These are phyloP conservation scores for Cordyceps cicadae DNA, from an alignment of 2,329 filamentous ascomycete genomes.

Conservation along the genomic window DNA sequence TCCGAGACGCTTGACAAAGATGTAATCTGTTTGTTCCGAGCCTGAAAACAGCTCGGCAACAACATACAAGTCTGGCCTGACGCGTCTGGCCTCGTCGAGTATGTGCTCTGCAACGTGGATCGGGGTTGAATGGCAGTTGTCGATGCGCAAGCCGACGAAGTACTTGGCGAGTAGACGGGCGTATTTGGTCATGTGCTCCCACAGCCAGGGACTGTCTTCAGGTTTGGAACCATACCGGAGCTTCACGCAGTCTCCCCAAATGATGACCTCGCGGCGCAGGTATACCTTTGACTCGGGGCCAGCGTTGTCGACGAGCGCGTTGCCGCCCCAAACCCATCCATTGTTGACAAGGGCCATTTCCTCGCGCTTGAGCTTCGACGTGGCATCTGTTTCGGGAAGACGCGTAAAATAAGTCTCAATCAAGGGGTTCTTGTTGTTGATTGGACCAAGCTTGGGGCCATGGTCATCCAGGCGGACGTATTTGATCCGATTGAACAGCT, in stretches of 20 bases:
- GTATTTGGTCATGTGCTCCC: constrained; percentile 93
- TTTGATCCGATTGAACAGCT: constrained; percentile 89
- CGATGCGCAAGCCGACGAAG: constrained; percentile 91
- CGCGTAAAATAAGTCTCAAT: constrained; percentile 95
- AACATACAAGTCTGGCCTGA: constrained; percentile 81
- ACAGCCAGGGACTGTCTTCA: constrained; percentile 84
- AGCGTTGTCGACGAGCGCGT: constrained; percentile 88
- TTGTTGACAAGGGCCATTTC: constrained; percentile 86
- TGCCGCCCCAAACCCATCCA: constrained; percentile 97
- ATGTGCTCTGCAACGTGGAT: constrained; percentile 92
- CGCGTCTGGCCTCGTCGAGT: constrained; percentile 81
- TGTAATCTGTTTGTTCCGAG: constrained; percentile 89
- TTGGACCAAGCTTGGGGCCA: constrained; percentile 76
- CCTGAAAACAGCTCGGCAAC: constrained; percentile 95
- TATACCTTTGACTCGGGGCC: constrained; percentile 87
- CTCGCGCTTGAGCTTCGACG: constrained; percentile 65
- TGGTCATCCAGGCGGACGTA: constrained; percentile 90
- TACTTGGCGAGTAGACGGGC: constrained; percentile 88
- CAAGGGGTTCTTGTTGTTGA: constrained; percentile 68
- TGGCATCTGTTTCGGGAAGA: constrained; percentile 68
- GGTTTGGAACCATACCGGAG: constrained; percentile 76
- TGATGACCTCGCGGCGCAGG: constrained; percentile 88
- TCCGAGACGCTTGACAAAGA: constrained; percentile 89
- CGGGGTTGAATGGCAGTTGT: constrained; percentile 96
- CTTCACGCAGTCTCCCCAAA: constrained; percentile 98